Percentiles rank a stretch among this genome's conserved stretches.
Evolutionary conservation across 148 eudicot species (phyloP).

Genomic region (Vaccinium vitisidaea): DNA sequence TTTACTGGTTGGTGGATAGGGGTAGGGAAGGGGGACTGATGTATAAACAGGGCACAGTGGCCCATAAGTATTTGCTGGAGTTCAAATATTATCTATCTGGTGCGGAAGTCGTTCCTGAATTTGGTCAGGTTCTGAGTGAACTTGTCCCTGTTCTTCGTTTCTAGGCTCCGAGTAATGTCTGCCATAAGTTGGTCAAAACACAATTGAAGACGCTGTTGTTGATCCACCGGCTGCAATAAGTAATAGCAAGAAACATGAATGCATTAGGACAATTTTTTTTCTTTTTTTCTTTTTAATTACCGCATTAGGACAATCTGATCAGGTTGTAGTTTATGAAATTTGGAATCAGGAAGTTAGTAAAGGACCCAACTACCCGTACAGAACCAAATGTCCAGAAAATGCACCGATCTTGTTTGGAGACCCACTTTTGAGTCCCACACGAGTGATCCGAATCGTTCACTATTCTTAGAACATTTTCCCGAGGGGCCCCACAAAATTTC

Average conservation of each 20-base stretch:
- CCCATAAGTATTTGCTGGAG: background rate
- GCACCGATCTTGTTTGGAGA: too few relatives aligned
- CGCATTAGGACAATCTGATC: background rate
- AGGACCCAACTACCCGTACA: too few relatives aligned
- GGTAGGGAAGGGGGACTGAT: background rate
- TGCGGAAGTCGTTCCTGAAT: constrained; percentile 50
- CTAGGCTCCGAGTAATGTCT: constrained; percentile 43
- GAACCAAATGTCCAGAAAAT: too few relatives aligned
- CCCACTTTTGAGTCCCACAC: too few relatives aligned
- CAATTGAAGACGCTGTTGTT: constrained; percentile 43
- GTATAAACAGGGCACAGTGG: background rate
- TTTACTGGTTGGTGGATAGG: background rate
- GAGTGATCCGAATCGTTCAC: too few relatives aligned
- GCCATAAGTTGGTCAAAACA: constrained; percentile 60
- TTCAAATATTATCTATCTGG: constrained; percentile 17
- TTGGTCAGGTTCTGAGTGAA: constrained; percentile 45
- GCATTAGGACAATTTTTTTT: background rate
- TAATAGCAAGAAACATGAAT: background rate
- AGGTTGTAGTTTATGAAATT: background rate
- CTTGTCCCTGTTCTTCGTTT: constrained; percentile 48
- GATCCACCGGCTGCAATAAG: constrained; percentile 42
- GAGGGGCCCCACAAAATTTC: too few relatives aligned
- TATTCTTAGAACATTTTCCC: too few relatives aligned
- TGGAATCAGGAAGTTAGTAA: background rate
- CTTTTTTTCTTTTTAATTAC: too few relatives aligned